phyloP scores from a whole-genome alignment of 768 basidiomycete genomes.

The Boletus subparvulus region DNA sequence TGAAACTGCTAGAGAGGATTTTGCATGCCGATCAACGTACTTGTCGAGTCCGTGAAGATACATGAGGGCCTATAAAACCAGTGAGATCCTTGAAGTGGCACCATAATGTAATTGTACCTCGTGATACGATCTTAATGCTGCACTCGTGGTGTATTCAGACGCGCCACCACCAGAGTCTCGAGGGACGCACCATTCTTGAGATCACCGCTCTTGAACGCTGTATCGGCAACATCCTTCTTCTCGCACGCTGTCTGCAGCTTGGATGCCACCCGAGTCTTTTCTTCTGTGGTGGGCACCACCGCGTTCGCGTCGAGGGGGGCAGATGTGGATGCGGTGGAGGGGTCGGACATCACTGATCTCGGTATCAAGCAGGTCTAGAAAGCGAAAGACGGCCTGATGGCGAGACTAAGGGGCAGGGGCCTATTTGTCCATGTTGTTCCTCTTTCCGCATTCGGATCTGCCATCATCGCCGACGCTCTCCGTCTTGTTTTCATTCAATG shows the following conservation, averaged over 20 bases:
- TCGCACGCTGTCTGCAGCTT: slow-evolving; percentile 64
- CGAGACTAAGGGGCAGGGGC: not conserved
- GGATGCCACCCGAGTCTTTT: slow-evolving; percentile 33
- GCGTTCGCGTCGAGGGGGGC: slow-evolving; percentile 22
- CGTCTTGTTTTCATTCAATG: slow-evolving; percentile 40
- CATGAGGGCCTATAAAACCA: slow-evolving; percentile 55
- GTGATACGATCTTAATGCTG: slow-evolving; percentile 74
- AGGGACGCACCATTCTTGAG: slow-evolving; percentile 52
- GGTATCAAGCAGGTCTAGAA: not conserved
- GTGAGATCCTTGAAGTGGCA: slow-evolving; percentile 2
- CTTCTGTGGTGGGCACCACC: slow-evolving; percentile 15
- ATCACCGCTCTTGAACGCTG: slow-evolving; percentile 67
- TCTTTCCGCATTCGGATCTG: slow-evolving; percentile 14
- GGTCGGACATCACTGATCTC: slow-evolving; percentile 18
- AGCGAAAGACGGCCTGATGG: not conserved
- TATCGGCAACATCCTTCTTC: slow-evolving; percentile 66
- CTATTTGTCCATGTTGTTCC: slow-evolving; percentile 28
- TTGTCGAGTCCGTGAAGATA: slow-evolving; percentile 78
- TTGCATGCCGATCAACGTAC: slow-evolving; percentile 39
- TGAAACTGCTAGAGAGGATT: not conserved
- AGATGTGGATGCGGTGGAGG: slow-evolving; percentile 2
- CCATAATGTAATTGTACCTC: slow-evolving; percentile 44
- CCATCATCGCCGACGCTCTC: slow-evolving; percentile 6
- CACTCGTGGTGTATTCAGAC: slow-evolving; percentile 1
- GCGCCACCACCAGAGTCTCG: not conserved